These are phyloP conservation scores for Bimuria novae-zelandiae DNA, from an alignment of 2,329 filamentous ascomycete genomes.

Conservation along the genomic window DNA sequence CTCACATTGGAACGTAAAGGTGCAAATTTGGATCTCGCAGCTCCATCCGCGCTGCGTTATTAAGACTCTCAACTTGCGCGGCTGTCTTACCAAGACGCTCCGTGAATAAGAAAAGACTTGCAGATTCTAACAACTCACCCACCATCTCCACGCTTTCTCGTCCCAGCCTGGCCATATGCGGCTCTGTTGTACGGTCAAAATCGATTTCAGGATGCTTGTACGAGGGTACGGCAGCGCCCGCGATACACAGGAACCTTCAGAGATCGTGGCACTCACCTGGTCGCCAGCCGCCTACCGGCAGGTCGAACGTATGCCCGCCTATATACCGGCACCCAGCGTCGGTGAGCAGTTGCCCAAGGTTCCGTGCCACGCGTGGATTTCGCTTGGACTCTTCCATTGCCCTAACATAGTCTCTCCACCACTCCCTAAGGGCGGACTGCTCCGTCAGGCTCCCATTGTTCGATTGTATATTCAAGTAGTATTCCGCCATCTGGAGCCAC, in stretches of 20 bases:
- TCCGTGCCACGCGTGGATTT: conserved; percentile 40
- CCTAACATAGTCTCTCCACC: conserved; percentile 42
- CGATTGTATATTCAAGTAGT: conserved; percentile 84
- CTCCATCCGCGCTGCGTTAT: conserved; percentile 34
- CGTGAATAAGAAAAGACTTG: conserved; percentile 45
- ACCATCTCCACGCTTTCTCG: conserved; percentile 35
- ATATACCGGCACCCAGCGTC: conserved; percentile 41
- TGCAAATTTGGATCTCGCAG: conserved; percentile 35
- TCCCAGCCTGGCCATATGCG: conserved; percentile 35
- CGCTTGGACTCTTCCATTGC: conserved; percentile 42
- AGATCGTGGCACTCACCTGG: conserved; percentile 31
- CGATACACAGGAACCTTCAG: neutral
- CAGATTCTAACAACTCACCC: conserved; percentile 42
- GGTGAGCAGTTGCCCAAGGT: conserved; percentile 33
- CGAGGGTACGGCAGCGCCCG: neutral
- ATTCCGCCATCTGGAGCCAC: conserved; percentile 88
- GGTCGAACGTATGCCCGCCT: conserved; percentile 28
- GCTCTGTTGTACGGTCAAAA: conserved; percentile 26
- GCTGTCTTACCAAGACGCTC: conserved; percentile 37
- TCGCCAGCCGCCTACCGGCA: conserved; percentile 47
- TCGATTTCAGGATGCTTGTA: neutral
- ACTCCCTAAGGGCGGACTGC: conserved; percentile 40
- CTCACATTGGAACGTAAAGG: conserved; percentile 46
- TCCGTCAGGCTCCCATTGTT: conserved; percentile 78
- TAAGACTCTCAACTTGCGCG: conserved; percentile 36